Conservation (phyloP, 148 eudicot species). For the Euryodendron excelsum region DNA sequence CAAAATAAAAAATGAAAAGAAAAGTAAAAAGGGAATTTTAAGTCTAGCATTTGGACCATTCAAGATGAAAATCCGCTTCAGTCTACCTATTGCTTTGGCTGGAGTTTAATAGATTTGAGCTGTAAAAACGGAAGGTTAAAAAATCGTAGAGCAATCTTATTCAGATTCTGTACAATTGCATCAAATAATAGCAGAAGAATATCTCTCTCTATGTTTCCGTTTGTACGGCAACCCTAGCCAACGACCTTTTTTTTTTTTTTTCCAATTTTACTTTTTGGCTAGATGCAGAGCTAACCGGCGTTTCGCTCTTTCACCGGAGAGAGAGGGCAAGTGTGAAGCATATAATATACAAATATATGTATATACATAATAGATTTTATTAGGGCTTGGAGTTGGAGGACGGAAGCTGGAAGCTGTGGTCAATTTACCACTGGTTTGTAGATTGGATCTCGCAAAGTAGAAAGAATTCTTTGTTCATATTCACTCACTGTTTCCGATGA, state of each 20-base stretch:
- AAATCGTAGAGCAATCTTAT: no score
- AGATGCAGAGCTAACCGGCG: neutral
- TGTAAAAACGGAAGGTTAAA: no score
- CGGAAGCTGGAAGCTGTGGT: no score
- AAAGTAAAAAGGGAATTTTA: no score
- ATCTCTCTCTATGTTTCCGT: no score
- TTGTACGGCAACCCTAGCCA: neutral
- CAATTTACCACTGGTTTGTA: no score
- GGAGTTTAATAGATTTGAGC: no score
- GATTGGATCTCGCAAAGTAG: conserved; percentile 70
- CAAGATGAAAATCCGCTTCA: no score
- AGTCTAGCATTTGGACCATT: no score
- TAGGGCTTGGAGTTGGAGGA: no score
- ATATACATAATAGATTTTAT: neutral
- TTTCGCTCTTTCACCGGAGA: neutral
- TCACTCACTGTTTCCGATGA: conserved; percentile 45
- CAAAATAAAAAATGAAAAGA: no score
- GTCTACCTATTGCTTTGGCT: no score
- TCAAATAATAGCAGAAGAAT: neutral
- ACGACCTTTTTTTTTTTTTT: neutral
- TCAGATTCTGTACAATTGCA: neutral
- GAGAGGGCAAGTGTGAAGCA: neutral
- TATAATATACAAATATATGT: neutral
- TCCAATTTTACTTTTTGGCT: neutral
- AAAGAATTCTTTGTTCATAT: conserved; percentile 18